Evolutionary conservation across 306 rosid species (phyloP).

Genomic region (Castanea mollissima): DNA sequence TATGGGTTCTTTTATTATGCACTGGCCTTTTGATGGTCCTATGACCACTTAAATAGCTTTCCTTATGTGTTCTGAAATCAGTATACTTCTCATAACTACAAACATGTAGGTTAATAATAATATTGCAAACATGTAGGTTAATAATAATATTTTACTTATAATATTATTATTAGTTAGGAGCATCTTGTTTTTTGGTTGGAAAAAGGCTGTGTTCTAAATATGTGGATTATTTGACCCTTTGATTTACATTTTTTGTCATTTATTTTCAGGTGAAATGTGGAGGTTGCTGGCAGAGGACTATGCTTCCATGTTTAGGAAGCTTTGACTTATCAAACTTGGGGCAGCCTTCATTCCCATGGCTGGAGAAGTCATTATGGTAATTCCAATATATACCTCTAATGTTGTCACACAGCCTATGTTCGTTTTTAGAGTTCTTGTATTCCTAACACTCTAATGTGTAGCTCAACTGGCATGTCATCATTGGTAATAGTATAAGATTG

Average conservation of each 20-base stretch:
- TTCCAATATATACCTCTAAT: no score
- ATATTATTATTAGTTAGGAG: background rate
- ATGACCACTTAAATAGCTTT: no score
- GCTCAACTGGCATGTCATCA: no score
- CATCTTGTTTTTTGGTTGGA: background rate
- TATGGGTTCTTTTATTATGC: no score
- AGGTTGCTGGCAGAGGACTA: background rate
- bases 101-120: no score
- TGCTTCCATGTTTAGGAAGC: background rate
- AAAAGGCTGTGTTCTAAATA: background rate
- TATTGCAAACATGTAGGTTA: no score
- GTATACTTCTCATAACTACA: background rate
- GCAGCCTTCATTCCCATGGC: background rate
- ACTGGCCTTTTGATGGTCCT: no score
- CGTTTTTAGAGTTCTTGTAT: no score
- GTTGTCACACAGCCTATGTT: no score
- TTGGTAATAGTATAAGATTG: no score
- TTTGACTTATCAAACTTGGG: background rate
- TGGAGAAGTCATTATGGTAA: no score
- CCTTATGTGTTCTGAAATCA: background rate
- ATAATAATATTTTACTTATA: background rate
- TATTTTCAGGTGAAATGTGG: slow-evolving; percentile 4
- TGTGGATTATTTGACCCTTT: background rate
- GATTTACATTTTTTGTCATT: background rate
- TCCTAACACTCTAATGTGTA: no score